Evolutionary conservation across 1,139 yeast species (phyloP).

Genomic region (Blastobotrys illinoisensis): DNA sequence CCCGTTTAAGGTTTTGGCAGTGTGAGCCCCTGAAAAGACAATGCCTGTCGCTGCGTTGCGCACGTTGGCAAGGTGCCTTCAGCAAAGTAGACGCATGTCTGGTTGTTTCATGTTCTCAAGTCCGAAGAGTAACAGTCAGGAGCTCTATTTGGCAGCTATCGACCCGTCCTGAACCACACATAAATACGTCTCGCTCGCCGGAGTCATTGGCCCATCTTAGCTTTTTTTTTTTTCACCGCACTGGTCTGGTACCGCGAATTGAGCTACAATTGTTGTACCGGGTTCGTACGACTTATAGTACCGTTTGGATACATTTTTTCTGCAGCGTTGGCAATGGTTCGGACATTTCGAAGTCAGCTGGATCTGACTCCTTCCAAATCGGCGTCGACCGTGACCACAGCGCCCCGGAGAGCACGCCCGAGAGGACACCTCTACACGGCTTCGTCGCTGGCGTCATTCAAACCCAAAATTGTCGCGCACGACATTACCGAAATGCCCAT

Average conservation of each 20-base stretch:
- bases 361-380: neutral
- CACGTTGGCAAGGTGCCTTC: neutral
- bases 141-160: neutral
- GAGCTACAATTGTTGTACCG: no score
- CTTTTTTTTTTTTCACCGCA: no score
- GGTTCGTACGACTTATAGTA: no score
- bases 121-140: neutral
- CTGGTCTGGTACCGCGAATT: no score
- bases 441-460: neutral
- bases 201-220: no score
- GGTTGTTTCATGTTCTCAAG: neutral
- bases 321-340: neutral
- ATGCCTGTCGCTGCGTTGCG: neutral
- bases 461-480: neutral
- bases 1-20: no score
- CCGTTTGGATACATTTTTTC: no score
- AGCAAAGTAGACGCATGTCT: neutral
- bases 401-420: neutral
- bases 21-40: neutral
- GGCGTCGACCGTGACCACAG: neutral
- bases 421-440: neutral
- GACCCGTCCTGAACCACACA: neutral
- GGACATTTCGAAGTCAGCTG: neutral
- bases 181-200: neutral
- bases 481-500: neutral